Evolutionary conservation across 2,329 filamentous ascomycete genomes (phyloP).

Genomic region (Didymella arachidicola): DNA sequence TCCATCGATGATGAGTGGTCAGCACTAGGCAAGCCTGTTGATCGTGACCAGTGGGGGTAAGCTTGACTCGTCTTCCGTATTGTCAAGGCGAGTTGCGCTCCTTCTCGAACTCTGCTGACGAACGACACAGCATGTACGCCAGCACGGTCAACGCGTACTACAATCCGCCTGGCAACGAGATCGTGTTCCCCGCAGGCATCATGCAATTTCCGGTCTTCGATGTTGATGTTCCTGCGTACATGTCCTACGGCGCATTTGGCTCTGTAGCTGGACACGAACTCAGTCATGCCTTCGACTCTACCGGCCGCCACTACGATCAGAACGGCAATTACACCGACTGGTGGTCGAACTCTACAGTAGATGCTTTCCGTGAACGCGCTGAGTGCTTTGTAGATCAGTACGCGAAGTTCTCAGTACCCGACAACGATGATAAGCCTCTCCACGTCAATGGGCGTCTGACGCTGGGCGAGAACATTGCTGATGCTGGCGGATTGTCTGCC

Average conservation of each 20-base stretch:
- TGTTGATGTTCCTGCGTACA: conserved; percentile 67
- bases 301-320: conserved; percentile 69
- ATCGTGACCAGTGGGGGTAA: conserved; percentile 64
- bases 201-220: conserved; percentile 73
- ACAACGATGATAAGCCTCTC: conserved; percentile 63
- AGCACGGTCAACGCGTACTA: conserved; percentile 69
- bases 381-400: conserved; percentile 76
- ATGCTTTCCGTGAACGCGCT: conserved; percentile 65
- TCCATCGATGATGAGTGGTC: conserved; percentile 62
- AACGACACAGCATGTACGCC: not conserved
- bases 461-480: conserved; percentile 74
- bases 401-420: conserved; percentile 65
- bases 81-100: conserved; percentile 57
- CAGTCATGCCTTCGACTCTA: conserved; percentile 73
- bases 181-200: conserved; percentile 73
- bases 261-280: conserved; percentile 73
- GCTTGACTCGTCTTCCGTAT: not conserved
- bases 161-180: conserved; percentile 70
- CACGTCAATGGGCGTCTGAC: conserved; percentile 71
- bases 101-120: not conserved
- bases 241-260: conserved; percentile 74
- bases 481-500: conserved; percentile 70
- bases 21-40: conserved; percentile 65
- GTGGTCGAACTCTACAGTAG: conserved; percentile 69
- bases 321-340: conserved; percentile 71